Evolutionary conservation across 495 filamentous ascomycete species (phyloP), one percentile per base, ranked within the genome.

Genomic region (Pyrenula massariospora): DNA sequence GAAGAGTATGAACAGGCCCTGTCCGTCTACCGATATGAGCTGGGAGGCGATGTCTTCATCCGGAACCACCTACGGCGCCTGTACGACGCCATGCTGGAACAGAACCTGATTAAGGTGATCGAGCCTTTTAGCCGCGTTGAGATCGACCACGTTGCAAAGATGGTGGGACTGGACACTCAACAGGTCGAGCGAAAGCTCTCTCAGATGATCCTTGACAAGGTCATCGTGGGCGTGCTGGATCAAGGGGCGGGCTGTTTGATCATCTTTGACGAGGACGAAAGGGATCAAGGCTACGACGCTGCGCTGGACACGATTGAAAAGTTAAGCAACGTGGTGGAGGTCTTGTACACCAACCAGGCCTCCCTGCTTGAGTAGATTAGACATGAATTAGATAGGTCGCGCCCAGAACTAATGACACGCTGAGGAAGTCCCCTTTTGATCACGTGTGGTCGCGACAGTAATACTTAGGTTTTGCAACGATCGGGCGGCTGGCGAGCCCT

Each of bases 141-240:
- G 75, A 91, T 98, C 68, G 87, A 84, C 60, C 94, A 98, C 68
- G 86, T 98, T 60, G 91, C 93, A 57, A 91, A 91, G 78, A 92
- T 97, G 77, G 93, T 98, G 42, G 92, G 94, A 20, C 76, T 97
- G 60, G 93, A 96, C 64, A 95, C 87, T 50, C 87, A 89, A 72
- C 92, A 96, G 75, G 93, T 98, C 61, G 93, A 98, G 78, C 82
- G 90, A 63, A 98, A 98, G 78, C 80, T 98, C 47, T 91, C 86
- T 24, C 93, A 97, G 78, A 98, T 98, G 93, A 98, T 98, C 64
- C 77, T 98, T 57, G 93, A 98, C 72, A 96, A 96, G 77, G 89
- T 96, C 57, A 96, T 98, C 68, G 88, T 95, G 53, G 93, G 93
- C 24, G 93, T 98, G 55, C 74, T 98, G 65, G 93, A 98, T 71